Percentiles rank a stretch among this genome's conserved stretches.
These are phyloP conservation scores for Halophytophthora polymorphica DNA, from an alignment of 352 stramenopile species.

Conservation along the genomic window DNA sequence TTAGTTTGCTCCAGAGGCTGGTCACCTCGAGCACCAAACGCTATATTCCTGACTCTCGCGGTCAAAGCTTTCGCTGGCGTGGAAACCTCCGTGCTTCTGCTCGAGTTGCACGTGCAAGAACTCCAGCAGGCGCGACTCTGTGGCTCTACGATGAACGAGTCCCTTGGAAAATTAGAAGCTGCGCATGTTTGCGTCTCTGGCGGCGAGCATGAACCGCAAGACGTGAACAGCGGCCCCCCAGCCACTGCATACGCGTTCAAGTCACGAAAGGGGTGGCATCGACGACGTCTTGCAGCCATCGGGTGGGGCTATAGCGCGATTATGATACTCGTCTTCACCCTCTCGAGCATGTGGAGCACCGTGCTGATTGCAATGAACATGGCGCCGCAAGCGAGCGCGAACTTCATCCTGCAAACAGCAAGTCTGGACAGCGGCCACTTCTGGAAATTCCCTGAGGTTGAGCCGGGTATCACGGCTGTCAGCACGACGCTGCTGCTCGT, in stretches of 20 bases:
- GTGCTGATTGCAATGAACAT: slow-evolving; percentile 35
- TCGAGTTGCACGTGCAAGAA: no score
- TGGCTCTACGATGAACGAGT: no score
- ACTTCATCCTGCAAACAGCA: slow-evolving; percentile 31
- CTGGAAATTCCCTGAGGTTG: slow-evolving; percentile 8
- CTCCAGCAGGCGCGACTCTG: no score
- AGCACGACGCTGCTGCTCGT: slow-evolving; percentile 11
- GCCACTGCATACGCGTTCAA: not conserved
- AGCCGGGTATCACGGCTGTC: slow-evolving; percentile 2
- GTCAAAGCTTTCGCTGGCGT: no score
- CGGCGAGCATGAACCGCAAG: no score
- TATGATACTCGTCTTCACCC: slow-evolving; percentile 16
- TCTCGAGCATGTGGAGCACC: slow-evolving; percentile 28
- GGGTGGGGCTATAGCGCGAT: slow-evolving; percentile 14
- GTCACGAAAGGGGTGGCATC: slow-evolving; percentile 15
- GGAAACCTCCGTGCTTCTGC: no score
- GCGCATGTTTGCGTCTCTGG: no score
- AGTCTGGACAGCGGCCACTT: slow-evolving; percentile 19
- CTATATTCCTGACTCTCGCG: no score
- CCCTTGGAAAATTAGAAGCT: no score
- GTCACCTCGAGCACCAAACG: no score
- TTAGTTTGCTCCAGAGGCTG: no score
- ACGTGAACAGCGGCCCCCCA: no score
- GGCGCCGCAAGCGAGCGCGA: slow-evolving; percentile 27
- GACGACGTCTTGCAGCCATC: slow-evolving; percentile 12